phyloP scores from a whole-genome alignment of 345 rosid genomes.

The Brassica incana region DNA sequence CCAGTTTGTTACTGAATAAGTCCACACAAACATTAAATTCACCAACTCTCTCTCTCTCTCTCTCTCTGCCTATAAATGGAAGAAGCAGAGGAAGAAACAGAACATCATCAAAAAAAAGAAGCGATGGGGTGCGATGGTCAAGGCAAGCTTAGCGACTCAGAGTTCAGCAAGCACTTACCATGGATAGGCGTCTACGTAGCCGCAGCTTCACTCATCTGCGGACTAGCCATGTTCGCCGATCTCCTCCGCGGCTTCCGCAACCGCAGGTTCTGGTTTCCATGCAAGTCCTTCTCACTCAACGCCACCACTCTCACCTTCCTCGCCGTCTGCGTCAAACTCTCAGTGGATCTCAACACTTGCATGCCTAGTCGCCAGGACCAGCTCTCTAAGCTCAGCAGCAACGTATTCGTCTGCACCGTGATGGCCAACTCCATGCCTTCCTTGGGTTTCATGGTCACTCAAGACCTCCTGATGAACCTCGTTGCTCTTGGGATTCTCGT shows the following conservation, averaged over 20 bases:
- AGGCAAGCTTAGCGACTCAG: conserved; percentile 57
- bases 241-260: conserved; percentile 57
- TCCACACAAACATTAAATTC: not conserved
- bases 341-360: conserved; percentile 81
- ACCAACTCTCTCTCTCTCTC: not conserved
- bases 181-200: conserved; percentile 84
- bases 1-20: conserved; percentile 5
- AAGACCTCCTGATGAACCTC: conserved; percentile 54
- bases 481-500: conserved; percentile 70
- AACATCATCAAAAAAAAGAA: not conserved
- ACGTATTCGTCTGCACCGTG: conserved; percentile 63
- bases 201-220: conserved; percentile 69
- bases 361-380: conserved; percentile 85
- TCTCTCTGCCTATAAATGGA: not conserved
- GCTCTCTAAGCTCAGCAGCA: conserved; percentile 83
- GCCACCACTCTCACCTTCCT: conserved; percentile 72
- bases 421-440: conserved; percentile 90
- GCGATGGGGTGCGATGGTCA: conserved; percentile 56
- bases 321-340: conserved; percentile 64
- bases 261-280: conserved; percentile 72
- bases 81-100: conserved; percentile 1
- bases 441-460: conserved; percentile 65
- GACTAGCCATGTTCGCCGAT: conserved; percentile 64
- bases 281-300: conserved; percentile 64
- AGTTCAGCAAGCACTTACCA: conserved; percentile 68